These are phyloP conservation scores for Bruguiera hainesii DNA, from an alignment of 441 rosid genomes.

Conservation along the genomic window DNA sequence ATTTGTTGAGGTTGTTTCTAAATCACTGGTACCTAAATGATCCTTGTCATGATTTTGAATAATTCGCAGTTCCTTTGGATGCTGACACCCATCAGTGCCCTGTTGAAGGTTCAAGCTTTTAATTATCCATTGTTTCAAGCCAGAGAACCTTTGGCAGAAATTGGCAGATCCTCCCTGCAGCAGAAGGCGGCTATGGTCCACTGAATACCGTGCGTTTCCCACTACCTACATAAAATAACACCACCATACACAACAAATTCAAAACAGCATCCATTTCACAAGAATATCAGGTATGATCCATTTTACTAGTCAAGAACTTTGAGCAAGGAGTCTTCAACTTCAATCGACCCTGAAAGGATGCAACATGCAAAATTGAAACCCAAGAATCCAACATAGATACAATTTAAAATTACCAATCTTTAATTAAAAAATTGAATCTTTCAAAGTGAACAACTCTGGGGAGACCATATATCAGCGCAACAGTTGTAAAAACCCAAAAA, in stretches of 20 bases:
- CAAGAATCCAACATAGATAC: too few relatives aligned
- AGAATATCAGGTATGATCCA: too few relatives aligned
- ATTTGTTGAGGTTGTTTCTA: conserved; percentile 29
- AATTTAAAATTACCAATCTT: too few relatives aligned
- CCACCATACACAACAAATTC: conserved; percentile 5
- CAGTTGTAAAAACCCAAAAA: too few relatives aligned
- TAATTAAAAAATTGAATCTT: too few relatives aligned
- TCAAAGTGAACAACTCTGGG: too few relatives aligned
- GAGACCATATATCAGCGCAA: too few relatives aligned
- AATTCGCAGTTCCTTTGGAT: conserved; percentile 30
- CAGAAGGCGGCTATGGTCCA: conserved; percentile 28
- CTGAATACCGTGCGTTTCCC: conserved; percentile 19
- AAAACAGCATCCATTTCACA: too few relatives aligned
- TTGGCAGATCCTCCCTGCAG: conserved; percentile 34
- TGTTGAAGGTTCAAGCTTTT: conserved; percentile 36
- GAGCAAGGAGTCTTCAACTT: too few relatives aligned
- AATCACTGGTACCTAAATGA: conserved; percentile 21
- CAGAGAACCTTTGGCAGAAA: conserved; percentile 40
- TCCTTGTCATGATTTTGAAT: conserved; percentile 35
- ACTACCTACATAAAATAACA: conserved; percentile 31
- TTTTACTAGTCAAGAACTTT: too few relatives aligned
- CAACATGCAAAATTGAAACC: too few relatives aligned
- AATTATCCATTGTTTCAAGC: conserved; percentile 42
- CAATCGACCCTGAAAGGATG: too few relatives aligned
- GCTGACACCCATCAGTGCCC: conserved; percentile 24